Evolutionary conservation across 2,329 filamentous ascomycete genomes (phyloP).

Genomic region (Fusarium goolgardi): DNA sequence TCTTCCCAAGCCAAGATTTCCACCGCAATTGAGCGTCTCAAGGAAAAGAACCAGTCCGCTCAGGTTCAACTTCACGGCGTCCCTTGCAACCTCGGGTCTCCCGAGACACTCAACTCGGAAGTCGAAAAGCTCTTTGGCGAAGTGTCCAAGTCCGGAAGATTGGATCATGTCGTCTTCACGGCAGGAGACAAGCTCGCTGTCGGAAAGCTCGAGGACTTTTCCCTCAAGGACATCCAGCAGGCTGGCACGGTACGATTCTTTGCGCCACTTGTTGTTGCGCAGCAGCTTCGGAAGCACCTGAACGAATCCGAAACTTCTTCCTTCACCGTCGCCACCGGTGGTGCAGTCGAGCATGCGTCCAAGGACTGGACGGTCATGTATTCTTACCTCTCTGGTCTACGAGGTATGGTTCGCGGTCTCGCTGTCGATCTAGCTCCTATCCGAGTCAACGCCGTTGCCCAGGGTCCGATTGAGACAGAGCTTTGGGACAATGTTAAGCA

Average conservation of each 20-base stretch:
- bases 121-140: slow-evolving; percentile 33
- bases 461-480: slow-evolving; percentile 35
- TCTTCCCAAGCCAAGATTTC: slow-evolving; percentile 24
- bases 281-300: slow-evolving; percentile 35
- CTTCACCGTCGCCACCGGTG: slow-evolving; percentile 36
- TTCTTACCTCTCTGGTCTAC: slow-evolving; percentile 27
- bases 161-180: slow-evolving; percentile 40
- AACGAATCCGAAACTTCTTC: slow-evolving; percentile 27
- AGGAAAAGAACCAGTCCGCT: slow-evolving; percentile 25
- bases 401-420: slow-evolving; percentile 31
- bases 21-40: slow-evolving; percentile 28
- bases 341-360: slow-evolving; percentile 24
- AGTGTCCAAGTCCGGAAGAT: slow-evolving; percentile 26
- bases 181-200: slow-evolving; percentile 34
- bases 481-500: slow-evolving; percentile 32
- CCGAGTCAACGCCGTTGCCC: slow-evolving; percentile 36
- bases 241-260: slow-evolving; percentile 40
- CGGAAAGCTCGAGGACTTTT: slow-evolving; percentile 31
- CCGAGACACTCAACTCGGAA: slow-evolving; percentile 20
- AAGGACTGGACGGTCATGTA: slow-evolving; percentile 37
- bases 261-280: slow-evolving; percentile 32
- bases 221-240: slow-evolving; percentile 21
- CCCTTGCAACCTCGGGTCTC: slow-evolving; percentile 30
- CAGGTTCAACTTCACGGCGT: slow-evolving; percentile 33
- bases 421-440: slow-evolving; percentile 39